These are phyloP conservation scores for Fusarium agapanthi DNA, from an alignment of 2,329 filamentous ascomycete genomes.

Conservation along the genomic window DNA sequence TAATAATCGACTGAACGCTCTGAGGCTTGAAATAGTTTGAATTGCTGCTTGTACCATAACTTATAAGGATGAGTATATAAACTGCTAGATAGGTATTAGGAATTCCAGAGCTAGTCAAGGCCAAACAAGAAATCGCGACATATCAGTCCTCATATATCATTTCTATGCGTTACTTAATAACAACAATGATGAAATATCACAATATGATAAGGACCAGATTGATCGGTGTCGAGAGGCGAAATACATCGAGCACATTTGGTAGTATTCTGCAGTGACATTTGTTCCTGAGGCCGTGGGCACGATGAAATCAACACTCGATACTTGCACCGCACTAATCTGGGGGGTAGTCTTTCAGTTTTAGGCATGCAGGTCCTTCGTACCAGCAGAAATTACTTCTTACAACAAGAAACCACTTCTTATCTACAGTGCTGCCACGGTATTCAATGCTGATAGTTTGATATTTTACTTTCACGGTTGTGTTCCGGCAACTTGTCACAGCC, in stretches of 20 bases:
- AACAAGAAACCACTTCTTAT: background rate
- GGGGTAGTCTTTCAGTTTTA: background rate
- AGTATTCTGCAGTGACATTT: background rate
- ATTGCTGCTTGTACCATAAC: background rate
- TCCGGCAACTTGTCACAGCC: background rate
- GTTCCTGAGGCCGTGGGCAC: no score
- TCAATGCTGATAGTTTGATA: no score
- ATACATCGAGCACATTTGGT: background rate
- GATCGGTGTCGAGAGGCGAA: background rate
- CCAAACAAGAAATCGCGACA: background rate
- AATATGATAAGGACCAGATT: background rate
- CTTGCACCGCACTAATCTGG: background rate
- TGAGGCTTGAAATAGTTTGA: no score
- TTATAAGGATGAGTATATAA: no score
- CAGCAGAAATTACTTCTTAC: background rate
- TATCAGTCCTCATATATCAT: background rate
- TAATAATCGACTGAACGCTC: rapidly evolving
- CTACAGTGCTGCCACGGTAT: no score
- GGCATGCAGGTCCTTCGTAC: background rate
- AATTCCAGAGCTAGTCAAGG: background rate
- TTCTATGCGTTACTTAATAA: background rate
- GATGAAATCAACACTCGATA: background rate
- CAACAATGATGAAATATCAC: no score
- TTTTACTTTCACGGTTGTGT: background rate
- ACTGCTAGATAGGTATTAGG: background rate